Evolutionary conservation across 1,284 basidiomycete genomes (phyloP).

Genomic region (Athelia psychrophila): DNA sequence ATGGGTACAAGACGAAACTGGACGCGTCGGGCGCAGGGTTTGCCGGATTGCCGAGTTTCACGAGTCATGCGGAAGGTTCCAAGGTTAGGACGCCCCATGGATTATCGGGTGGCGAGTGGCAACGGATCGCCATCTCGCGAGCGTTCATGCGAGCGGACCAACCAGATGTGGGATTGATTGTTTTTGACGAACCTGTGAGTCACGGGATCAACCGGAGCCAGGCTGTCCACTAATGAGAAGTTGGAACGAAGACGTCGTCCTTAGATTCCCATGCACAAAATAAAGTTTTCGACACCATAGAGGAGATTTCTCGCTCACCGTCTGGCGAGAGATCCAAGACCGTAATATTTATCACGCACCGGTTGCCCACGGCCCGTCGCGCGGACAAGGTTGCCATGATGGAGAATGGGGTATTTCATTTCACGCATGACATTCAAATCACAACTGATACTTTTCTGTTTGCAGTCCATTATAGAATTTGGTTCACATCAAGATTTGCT

Average conservation of each 20-base stretch:
- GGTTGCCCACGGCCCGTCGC: constrained; percentile 73
- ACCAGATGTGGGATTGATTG: constrained; percentile 71
- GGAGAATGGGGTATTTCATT: constrained; percentile 66
- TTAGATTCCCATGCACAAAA: constrained; percentile 80
- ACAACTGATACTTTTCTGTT: constrained; percentile 8
- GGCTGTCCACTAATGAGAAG: constrained; percentile 1
- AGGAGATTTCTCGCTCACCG: constrained; percentile 53
- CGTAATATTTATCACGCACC: constrained; percentile 82
- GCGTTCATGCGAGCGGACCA: constrained; percentile 79
- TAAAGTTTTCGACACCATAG: constrained; percentile 72
- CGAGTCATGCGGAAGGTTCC: constrained; percentile 19
- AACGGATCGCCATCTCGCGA: constrained; percentile 77
- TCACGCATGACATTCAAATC: constrained; percentile 15
- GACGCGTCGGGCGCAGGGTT: constrained; percentile 58
- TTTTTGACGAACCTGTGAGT: constrained; percentile 78
- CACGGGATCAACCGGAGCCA: constrained; percentile 11
- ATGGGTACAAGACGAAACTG: constrained; percentile 64
- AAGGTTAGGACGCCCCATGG: constrained; percentile 48
- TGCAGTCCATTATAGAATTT: constrained; percentile 74
- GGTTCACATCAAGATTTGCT: constrained; percentile 78
- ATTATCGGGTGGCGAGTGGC: constrained; percentile 84
- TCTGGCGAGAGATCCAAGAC: constrained; percentile 61
- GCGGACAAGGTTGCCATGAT: constrained; percentile 86
- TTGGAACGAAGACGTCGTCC: constrained; percentile 58
- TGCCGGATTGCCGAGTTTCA: constrained; percentile 38